Percentiles rank a stretch among this genome's conserved stretches.
phyloP scores from a whole-genome alignment of 768 basidiomycete genomes.

The Infundibulicybe gibba region DNA sequence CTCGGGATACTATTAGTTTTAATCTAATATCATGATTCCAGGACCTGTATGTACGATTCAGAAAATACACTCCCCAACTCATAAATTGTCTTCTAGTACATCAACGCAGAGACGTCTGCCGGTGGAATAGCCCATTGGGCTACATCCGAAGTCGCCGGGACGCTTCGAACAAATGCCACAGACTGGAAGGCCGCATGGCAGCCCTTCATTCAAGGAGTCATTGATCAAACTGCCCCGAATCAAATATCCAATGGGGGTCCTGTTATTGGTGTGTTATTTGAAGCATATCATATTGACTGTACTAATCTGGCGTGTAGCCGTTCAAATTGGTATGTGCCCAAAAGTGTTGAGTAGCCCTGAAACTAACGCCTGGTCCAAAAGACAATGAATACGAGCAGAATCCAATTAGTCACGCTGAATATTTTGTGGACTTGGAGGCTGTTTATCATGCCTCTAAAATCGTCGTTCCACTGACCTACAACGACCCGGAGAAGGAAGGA shows the following conservation, averaged over 20 bases:
- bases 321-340: slow-evolving; percentile 45
- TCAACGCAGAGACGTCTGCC: slow-evolving; percentile 80
- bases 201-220: slow-evolving; percentile 66
- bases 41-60: slow-evolving; percentile 30
- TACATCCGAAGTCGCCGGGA: slow-evolving; percentile 61
- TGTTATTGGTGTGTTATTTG: slow-evolving; percentile 52
- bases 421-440: slow-evolving; percentile 60
- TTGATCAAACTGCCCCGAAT: slow-evolving; percentile 53
- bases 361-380: slow-evolving; percentile 15
- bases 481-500: slow-evolving; percentile 55
- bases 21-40: slow-evolving; percentile 11
- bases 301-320: slow-evolving; percentile 27
- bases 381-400: slow-evolving; percentile 76
- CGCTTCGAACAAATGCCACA: slow-evolving; percentile 69
- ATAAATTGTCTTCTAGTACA: slow-evolving; percentile 36
- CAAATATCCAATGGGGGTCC: slow-evolving; percentile 75
- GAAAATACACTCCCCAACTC: not conserved
- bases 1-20: not conserved
- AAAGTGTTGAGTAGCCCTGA: too few relatives aligned
- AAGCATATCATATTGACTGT: not conserved
- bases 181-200: slow-evolving; percentile 72
- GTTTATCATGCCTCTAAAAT: slow-evolving; percentile 54
- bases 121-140: slow-evolving; percentile 73
- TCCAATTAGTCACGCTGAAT: slow-evolving; percentile 39
- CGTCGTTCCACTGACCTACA: slow-evolving; percentile 71